Base-by-base conservation (phyloP, 495 filamentous ascomycete species). In the Tuber borchii region DNA sequence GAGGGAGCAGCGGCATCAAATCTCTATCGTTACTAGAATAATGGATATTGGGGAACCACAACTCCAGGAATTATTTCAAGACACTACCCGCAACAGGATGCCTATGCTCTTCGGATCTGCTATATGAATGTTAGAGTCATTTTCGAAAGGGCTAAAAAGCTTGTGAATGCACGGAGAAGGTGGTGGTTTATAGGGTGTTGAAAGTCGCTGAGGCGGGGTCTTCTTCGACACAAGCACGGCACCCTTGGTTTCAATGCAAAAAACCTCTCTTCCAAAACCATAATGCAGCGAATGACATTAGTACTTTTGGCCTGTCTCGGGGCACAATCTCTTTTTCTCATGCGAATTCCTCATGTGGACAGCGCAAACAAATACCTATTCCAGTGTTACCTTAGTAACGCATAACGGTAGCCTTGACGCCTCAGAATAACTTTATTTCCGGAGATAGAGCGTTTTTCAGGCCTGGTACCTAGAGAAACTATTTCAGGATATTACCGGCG, bases 361-460 rank as follows among this genome's bases (percentile, higher is more conserved):
- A 65, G 56, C 26, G 56, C 56, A 31, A 65, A 65, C 56, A 34
- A 16, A 34, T 65, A 65, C 56, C 56, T 65, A 65, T 65, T 65
- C 26, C 56, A 17, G 56, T 26, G 56, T 34, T 65, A 34, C 26
- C 56, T 19, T 34, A 65, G 56, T 65, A 65, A 65, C 51, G 26
- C n/a, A n/a, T 16, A 61, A 61, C 26, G 56, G 56, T 26, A 65
- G 56, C 56, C 56, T 65, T 65, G 56, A 34, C 26, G 34, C 34
- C 26, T 34, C 56, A 19, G 26, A 17, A 65, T 34, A 19, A 34
- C 12, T 31, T 65, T 31, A 34, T 19, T 34, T 26, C 6, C 16
- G 56, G 17, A 34, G 4, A 31, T 34, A 8, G n/a, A 7, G 26
- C 14, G 12, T 17, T 34, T 65, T 17, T 34, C 51, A 61, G n/a